phyloP scores from a whole-genome alignment of 495 filamentous ascomycete genomes.

The Aspergillus egyptiacus region DNA sequence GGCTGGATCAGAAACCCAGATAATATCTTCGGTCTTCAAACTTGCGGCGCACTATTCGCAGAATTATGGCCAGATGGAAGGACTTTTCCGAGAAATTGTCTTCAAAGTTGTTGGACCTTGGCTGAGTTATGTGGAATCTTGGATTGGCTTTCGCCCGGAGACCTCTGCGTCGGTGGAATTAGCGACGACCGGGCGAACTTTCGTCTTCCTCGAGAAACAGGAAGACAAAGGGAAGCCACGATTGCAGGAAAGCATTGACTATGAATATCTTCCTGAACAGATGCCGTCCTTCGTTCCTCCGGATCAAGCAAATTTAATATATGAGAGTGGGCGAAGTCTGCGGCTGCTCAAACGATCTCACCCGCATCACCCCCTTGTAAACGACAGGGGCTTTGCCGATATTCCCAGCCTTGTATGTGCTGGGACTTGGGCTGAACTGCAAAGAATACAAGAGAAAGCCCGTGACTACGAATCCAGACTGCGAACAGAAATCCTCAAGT shows the following conservation, averaged over 20 bases:
- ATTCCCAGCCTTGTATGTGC: slow-evolving; percentile 62
- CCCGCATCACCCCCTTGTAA: slow-evolving; percentile 69
- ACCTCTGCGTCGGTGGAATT: slow-evolving; percentile 39
- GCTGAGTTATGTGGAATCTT: slow-evolving; percentile 64
- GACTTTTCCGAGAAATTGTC: slow-evolving; percentile 61
- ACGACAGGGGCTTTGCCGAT: slow-evolving; percentile 36
- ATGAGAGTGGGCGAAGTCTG: slow-evolving; percentile 73
- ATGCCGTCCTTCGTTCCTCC: slow-evolving; percentile 62
- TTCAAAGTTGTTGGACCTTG: slow-evolving; percentile 59
- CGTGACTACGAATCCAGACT: slow-evolving; percentile 54
- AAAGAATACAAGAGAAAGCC: slow-evolving; percentile 54
- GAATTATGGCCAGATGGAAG: slow-evolving; percentile 52
- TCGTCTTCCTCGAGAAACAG: slow-evolving; percentile 51
- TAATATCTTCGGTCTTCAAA: slow-evolving; percentile 62
- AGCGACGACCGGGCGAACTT: slow-evolving; percentile 43
- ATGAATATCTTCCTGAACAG: slow-evolving; percentile 51
- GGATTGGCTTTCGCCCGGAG: slow-evolving; percentile 66
- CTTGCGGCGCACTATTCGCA: slow-evolving; percentile 59
- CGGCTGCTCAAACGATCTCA: slow-evolving; percentile 66
- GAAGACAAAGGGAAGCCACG: slow-evolving; percentile 51
- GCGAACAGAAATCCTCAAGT: slow-evolving; percentile 36
- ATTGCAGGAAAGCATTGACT: slow-evolving; percentile 50
- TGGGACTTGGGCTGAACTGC: slow-evolving; percentile 71
- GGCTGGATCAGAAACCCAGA: slow-evolving; percentile 56
- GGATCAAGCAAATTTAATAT: slow-evolving; percentile 60